A percentile compares a stretch with the other conserved stretches of the same genome.
phyloP scores from a whole-genome alignment of 805 yeast genomes.

The Saccharomyces cerevisiae region DNA sequence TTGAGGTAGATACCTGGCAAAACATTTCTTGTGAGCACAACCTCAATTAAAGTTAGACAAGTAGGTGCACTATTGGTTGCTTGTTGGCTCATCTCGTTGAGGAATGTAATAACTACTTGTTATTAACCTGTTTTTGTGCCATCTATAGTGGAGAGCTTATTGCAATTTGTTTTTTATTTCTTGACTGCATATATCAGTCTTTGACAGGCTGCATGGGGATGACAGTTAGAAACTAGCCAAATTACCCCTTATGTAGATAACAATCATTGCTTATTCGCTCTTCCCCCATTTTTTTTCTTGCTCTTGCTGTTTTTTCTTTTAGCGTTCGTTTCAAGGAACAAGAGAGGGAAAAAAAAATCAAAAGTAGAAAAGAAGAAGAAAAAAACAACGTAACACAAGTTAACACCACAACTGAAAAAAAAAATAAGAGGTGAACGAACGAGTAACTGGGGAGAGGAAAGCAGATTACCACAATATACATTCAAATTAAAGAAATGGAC shows the following conservation, averaged over 20 bases:
- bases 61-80: too few species aligned
- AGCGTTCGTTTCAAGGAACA: background rate
- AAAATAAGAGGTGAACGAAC: background rate
- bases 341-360: background rate
- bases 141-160: background rate
- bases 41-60: too few species aligned
- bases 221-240: background rate
- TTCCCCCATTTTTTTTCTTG: background rate
- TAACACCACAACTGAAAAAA: conserved; percentile 4
- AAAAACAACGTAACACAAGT: background rate
- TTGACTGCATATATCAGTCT: background rate
- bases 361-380: conserved; percentile 1
- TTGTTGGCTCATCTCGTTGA: background rate
- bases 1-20: background rate
- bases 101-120: background rate
- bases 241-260: background rate
- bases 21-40: background rate
- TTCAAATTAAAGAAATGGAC: conserved; percentile 28
- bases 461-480: conserved; percentile 1
- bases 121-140: background rate
- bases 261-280: background rate
- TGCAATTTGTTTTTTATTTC: background rate
- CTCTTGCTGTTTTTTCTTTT: background rate
- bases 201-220: background rate
- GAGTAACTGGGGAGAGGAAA: background rate